Evolutionary conservation across 83 land plant genomes (phyloP), one percentile per base, ranked within the genome.

Genomic region (Isoetes engelmannii): DNA sequence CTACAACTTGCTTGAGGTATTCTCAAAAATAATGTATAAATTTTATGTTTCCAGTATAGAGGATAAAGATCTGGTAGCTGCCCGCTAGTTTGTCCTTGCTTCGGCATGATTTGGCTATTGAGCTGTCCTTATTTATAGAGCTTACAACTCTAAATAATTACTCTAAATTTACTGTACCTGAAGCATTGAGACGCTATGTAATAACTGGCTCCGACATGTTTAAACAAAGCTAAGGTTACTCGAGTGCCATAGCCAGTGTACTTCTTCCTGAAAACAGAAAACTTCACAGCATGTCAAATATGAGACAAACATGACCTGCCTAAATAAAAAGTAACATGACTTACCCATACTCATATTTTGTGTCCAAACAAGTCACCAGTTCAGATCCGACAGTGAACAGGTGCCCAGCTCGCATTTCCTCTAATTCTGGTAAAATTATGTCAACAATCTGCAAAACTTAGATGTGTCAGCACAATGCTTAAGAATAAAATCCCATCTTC

Each of bases 151-250:
- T 51, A 15, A 12, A 15, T 51, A 0, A 12, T 12, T 51, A 15
- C 0, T 51, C 15, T 51, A 0, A 12, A 51, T 51, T 1, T 51
- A 15, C 3, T 1, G 4, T 10, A 59, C 62, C 62, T 59, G 18
- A 59, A 37, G 28, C 62, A 59, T 59, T 59, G 62, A 59, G 62
- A 59, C 1, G 18, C 62, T 59, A 59, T 59, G 62, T 59, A 59
- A 37, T 59, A 59, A 1, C 3, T 59, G 10, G 62, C 62, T 2
- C 19, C 4, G 62, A 59, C 18, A 1, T 59, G 12, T 3, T 12
- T 18, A 59, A 59, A 59, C 10, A 59, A 8, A 20, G 62, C 62
- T 19, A 59, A 18, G 18, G 62, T 59, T 19, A 1, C 62, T 51
- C 62, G 12, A 20, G 28, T 42, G 9, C 28, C 62, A 18, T 59